Conservation (phyloP, 225 moss, liverwort and hornwort genomes). For the Physcomitrium patens region DNA sequence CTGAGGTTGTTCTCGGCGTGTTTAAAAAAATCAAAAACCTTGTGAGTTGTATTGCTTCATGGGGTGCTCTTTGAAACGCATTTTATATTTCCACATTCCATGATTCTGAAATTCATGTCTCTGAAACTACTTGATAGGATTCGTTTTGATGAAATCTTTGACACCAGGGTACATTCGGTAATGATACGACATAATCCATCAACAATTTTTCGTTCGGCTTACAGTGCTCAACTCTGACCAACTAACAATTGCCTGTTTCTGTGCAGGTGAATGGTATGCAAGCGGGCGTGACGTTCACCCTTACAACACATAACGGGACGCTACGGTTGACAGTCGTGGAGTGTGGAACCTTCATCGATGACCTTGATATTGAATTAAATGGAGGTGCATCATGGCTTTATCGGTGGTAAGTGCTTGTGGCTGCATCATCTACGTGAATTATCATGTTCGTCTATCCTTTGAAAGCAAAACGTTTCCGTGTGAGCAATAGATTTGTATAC, state of each 20-base stretch:
- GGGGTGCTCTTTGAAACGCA: too few relatives aligned
- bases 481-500: too few relatives aligned
- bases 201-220: background rate
- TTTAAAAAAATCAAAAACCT: background rate
- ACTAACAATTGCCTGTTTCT: background rate
- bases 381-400: constrained; percentile 98
- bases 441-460: background rate
- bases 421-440: background rate
- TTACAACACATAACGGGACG: constrained; percentile 72
- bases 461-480: too few relatives aligned
- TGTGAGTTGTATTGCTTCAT: too few relatives aligned
- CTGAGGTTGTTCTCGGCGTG: background rate
- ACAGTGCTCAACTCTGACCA: background rate
- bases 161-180: background rate
- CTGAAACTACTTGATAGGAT: too few relatives aligned
- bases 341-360: constrained; percentile 84
- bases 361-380: constrained; percentile 69
- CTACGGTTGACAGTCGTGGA: constrained; percentile 69
- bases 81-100: too few relatives aligned
- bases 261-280: constrained; percentile 82
- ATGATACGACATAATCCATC: background rate
- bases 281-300: constrained; percentile 65
- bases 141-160: background rate
- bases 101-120: too few relatives aligned
- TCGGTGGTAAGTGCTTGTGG: constrained; percentile 63